A percentile compares a stretch with the other conserved stretches of the same genome.
Conservation (phyloP, 2,329 filamentous ascomycete genomes). For the Penicillium sp. region DNA sequence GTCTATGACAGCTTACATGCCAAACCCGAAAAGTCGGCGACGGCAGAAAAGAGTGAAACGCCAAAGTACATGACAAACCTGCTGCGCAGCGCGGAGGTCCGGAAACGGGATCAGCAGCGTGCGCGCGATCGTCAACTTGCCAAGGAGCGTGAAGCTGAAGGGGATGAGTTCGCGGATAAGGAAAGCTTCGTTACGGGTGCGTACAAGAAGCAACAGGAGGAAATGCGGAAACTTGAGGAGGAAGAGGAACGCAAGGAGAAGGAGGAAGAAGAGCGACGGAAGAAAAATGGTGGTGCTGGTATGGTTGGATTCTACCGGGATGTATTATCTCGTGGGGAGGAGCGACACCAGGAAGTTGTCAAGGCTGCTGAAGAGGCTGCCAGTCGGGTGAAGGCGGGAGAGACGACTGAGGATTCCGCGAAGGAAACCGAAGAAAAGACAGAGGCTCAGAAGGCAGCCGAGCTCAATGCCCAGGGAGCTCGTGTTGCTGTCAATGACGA, state of each 20-base stretch:
- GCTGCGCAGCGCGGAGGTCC: constrained; percentile 62
- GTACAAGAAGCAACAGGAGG: constrained; percentile 68
- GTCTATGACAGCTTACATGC: constrained; percentile 54
- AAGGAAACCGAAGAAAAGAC: constrained; percentile 43
- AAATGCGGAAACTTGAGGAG: constrained; percentile 60
- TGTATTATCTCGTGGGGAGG: constrained; percentile 62
- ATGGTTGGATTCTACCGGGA: constrained; percentile 66
- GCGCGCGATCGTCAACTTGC: constrained; percentile 65
- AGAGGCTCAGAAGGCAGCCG: constrained; percentile 60
- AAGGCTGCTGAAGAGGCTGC: constrained; percentile 56
- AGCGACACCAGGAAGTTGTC: constrained; percentile 60
- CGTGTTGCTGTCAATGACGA: constrained; percentile 66
- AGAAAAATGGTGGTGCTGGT: constrained; percentile 53
- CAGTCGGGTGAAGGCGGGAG: constrained; percentile 39
- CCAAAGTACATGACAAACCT: constrained; percentile 67
- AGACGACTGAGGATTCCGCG: constrained; percentile 32
- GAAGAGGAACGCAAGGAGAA: constrained; percentile 60
- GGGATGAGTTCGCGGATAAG: constrained; percentile 69
- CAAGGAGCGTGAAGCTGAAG: constrained; percentile 66
- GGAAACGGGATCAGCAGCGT: constrained; percentile 66
- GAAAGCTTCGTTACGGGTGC: constrained; percentile 69
- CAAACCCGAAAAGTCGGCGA: constrained; percentile 35
- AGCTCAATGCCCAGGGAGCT: constrained; percentile 56
- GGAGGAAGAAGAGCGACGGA: constrained; percentile 56
- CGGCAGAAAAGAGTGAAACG: constrained; percentile 28